Base-by-base conservation (phyloP, 169 alveolate genomes). In the Cryptosporidium viatorum region DNA sequence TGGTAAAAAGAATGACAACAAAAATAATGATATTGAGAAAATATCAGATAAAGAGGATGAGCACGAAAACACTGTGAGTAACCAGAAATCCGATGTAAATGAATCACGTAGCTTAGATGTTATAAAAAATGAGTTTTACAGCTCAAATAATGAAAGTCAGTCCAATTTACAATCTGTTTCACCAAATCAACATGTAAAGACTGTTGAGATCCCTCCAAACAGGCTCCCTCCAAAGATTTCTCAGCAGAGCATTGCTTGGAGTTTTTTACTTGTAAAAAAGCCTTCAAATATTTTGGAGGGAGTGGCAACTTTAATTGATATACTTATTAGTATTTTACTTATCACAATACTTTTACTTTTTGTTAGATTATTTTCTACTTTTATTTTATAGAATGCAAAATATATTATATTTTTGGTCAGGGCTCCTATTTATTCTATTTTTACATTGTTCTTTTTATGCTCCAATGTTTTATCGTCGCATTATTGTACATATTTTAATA, bases 191-290 rank as follows among this genome's bases (percentile, higher is more conserved):
- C 21, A 33, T 10, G 7, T 14, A 12, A 18, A 35, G 29, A 33
- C 18, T 10, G 37, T 18, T 16, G 45, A 37, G 8, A 80, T 80
- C 29, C 89, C 89, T n/a, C 67, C 45, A 16, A 33, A 80, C 52
- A 29, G 89, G 0, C 65, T 60, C 10, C 89, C 89, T 39, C 89
- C 89, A 16, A 62, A 23, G 43, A 65, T 52, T 29, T 41, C 69
- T 29, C 89, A 62, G 41, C 73, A 80, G 41, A 62, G 73, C 35
- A 80, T 80, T 65, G 73, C 89, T 29, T 80, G 89, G 89, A 60
- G 68, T 21, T 48, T 65, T 10, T 26, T 80, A 29, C 62, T 80
- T 10, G 41, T 80, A n/a, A 80, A 48, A 31, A 80, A 31, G 35
- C 89, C 89, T 6, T 48, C 89, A 16, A 80, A 59, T 43, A 33